These are phyloP conservation scores for Linnemannia elongata DNA, from an alignment of 192 early-diverging fungal genomes.

Conservation along the genomic window DNA sequence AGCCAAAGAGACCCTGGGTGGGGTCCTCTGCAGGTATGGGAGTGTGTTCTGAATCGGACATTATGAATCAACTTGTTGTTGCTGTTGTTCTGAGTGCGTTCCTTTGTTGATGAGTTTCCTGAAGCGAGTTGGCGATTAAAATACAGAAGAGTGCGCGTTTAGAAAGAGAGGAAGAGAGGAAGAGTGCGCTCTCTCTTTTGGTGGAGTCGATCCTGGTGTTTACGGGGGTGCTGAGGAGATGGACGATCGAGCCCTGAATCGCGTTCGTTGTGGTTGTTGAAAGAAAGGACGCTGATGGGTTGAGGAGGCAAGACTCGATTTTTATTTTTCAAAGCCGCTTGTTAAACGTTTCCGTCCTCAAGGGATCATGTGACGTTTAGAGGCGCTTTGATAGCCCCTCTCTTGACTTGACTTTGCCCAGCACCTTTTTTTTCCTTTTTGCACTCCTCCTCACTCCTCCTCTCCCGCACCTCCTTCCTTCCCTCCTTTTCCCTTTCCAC, in stretches of 20 bases:
- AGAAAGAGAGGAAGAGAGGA: neutral
- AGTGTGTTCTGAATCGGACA: constrained; percentile 56
- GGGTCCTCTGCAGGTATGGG: constrained; percentile 40
- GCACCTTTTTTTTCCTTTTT: neutral
- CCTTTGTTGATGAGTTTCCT: neutral
- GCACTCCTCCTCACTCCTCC: neutral
- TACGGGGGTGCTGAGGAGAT: neutral
- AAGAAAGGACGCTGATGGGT: neutral
- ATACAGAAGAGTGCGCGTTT: neutral
- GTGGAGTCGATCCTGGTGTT: neutral
- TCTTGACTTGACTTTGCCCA: neutral
- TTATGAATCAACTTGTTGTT: neutral
- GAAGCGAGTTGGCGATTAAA: neutral
- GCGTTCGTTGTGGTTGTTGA: neutral
- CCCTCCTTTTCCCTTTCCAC: neutral
- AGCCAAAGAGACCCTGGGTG: constrained; percentile 52
- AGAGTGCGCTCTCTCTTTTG: neutral
- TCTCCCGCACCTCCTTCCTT: neutral
- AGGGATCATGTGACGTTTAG: neutral
- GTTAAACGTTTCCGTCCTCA: neutral
- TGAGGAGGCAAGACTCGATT: neutral
- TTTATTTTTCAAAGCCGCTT: constrained; percentile 5
- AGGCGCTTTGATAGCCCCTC: neutral
- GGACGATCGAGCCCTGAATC: constrained; percentile 2
- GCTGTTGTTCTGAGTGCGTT: neutral